Evolutionary conservation across 257 asterid species (phyloP), one percentile per base, ranked within the genome.

Genomic region (Solanum megistacrolobum): DNA sequence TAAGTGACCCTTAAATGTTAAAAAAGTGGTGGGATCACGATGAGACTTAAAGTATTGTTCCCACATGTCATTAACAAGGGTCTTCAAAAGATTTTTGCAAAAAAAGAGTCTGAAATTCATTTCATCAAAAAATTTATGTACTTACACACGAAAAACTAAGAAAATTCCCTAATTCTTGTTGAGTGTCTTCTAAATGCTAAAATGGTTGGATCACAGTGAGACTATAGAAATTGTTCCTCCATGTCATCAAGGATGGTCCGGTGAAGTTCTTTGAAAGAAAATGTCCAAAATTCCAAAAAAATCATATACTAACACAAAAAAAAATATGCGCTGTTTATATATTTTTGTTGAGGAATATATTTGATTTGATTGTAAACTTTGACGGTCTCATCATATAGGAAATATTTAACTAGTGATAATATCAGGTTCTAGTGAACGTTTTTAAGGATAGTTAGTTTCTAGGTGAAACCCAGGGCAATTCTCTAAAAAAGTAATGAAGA

Each of bases 391-490:
- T 52, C 62, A 5, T 48, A 52, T 52, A 52, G 4, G 23, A 52
- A 52, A 52, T 52, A 52, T 52, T 52, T 52, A 16, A 52, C 62
- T 52, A 52, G 62, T 52, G 62, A 52, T 52, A 46, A 48, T 52
- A 52, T 48, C 9, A 16, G 0, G 62, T 52, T 52, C 23, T 52
- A 52, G 23, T 52, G 23, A 52, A 52, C 62, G 9, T 16, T 52
- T 16, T 52, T 16, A 52, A 52, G 62, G 62, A 52, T 52, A 14
- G 62, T 48, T 55, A 20, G 65, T 55, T 55, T 20, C 66, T 55
- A 20, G 11, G 11, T 0, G 2, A 21, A 20, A 55, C 5, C 11
- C 25, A 20, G 0, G 25, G 0, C 66, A 55, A 55, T 0, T 25
- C 11, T 9, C 10, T 1, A 20, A 20, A 55, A 55, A 55, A 20